A percentile compares a stretch with the other conserved stretches of the same genome.
These are phyloP conservation scores for Euphorbia lathyris DNA, from an alignment of 345 rosid genomes.

Conservation along the genomic window DNA sequence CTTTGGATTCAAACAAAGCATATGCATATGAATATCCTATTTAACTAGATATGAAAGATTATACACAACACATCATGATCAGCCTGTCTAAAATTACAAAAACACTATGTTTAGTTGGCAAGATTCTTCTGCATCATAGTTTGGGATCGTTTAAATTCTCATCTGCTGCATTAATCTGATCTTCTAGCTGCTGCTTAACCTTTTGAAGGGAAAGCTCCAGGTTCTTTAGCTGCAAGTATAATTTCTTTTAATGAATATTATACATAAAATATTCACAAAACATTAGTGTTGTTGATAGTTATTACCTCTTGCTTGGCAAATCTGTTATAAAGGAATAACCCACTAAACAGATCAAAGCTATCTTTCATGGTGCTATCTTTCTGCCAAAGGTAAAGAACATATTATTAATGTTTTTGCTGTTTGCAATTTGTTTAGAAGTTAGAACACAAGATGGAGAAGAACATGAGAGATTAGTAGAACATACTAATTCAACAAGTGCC, in stretches of 20 bases:
- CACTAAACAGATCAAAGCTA: constrained; percentile 50
- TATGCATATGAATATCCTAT: no score
- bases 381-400: constrained; percentile 28
- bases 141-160: constrained; percentile 15
- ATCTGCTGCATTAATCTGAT: constrained; percentile 26
- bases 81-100: neutral
- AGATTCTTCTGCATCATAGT: neutral
- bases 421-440: neutral
- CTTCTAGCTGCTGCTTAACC: constrained; percentile 38
- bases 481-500: constrained; percentile 37
- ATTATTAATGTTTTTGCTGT: neutral
- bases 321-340: constrained; percentile 44
- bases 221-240: constrained; percentile 44
- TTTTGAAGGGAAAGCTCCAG: constrained; percentile 35
- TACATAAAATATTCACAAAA: neutral
- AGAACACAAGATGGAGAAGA: neutral
- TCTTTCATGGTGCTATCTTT: constrained; percentile 28
- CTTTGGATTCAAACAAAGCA: neutral
- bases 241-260: neutral
- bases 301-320: constrained; percentile 54
- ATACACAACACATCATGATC: neutral
- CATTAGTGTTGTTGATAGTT: neutral
- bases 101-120: neutral
- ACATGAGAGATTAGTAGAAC: neutral
- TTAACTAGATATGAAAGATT: neutral